Conservation (phyloP, 352 stramenopile genomes). For the Phytopythium delawarense region DNA sequence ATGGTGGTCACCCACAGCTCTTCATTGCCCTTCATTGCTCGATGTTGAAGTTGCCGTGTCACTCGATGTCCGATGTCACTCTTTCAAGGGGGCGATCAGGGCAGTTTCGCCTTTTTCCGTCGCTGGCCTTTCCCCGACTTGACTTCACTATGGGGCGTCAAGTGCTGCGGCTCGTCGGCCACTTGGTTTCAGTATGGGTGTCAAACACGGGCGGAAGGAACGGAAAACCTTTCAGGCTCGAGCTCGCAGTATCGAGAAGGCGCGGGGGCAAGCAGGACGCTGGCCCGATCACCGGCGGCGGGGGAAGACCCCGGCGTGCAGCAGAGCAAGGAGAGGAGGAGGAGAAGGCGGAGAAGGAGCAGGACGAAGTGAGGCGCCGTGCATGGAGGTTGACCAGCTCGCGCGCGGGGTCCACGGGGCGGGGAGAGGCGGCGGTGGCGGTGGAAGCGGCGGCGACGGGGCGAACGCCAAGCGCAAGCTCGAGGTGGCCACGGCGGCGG, state of each 20-base stretch:
- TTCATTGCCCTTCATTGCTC: no score
- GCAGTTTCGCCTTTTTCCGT: neutral
- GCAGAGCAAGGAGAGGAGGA: neutral
- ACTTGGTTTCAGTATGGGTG: neutral
- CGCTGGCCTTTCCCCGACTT: neutral
- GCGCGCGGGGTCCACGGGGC: slow-evolving; percentile 7
- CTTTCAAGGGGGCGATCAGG: neutral
- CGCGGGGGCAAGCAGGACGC: slow-evolving; percentile 12
- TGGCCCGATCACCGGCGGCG: slow-evolving; percentile 2
- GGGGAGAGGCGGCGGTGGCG: slow-evolving; percentile 1
- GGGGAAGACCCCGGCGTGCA: neutral
- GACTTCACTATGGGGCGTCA: neutral
- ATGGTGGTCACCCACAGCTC: neutral
- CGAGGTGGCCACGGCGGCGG: slow-evolving; percentile 25
- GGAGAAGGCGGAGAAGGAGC: neutral
- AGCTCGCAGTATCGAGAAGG: neutral
- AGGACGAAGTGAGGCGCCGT: neutral
- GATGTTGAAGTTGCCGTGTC: slow-evolving; percentile 4
- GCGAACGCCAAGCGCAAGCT: slow-evolving; percentile 70
- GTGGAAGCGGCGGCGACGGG: slow-evolving; percentile 22
- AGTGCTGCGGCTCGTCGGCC: neutral
- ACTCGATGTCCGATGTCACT: neutral
- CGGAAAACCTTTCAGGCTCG: slow-evolving; percentile 14
- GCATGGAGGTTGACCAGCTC: slow-evolving; percentile 18
- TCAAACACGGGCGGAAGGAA: neutral